Base-by-base conservation (phyloP, 2,329 filamentous ascomycete species). In the Coccinonectria pachysandricola region DNA sequence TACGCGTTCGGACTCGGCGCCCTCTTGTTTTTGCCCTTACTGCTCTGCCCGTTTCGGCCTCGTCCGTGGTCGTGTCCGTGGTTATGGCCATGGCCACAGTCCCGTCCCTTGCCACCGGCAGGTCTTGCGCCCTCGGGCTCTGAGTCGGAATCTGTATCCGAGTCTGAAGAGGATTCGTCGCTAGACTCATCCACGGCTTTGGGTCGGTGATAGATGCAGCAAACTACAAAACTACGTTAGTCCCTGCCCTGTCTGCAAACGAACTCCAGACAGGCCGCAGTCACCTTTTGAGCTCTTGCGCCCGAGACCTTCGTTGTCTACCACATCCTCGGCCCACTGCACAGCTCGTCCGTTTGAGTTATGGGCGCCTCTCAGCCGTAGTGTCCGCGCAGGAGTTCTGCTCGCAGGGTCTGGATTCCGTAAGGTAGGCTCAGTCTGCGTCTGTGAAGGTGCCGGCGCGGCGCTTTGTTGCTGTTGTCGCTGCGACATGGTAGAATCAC, bases 141-240 rank as follows among this genome's bases (percentile, higher is more conserved):
- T 28, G 50, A 40, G 27, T 50, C 48, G 6, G 53, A 70, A 34
- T 75, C 71, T 1, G 67, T 70, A 32, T 75, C 71, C 2, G 62
- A 63, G 9, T 74, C 75, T 12, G 65, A 68, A 9, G 64, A 72
- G 3, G 70, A 74, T 26, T 79, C 74, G 39, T 75, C 73, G 40
- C 79, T 86, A 16, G 82, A 91, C 53, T 96, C 88, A 51, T 81
- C 85, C 4, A 85, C 75, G 8, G 68, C 72, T 41, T 79, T 81
- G 6, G 85, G 78, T 34, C 81, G 81, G 60, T 95, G 88, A 60
- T 95, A 98, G 55, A 98, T 98, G 56, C 91, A 98, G 68, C 91
- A 98, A n/a, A 96, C 91, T 93, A 35, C 15, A 10, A 5, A 19
- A 7, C 7, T 7, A 19, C 11, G 9, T 3, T 11, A 11, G 8